Evolutionary conservation across 148 eudicot species (phyloP).

Genomic region (Arbutus unedo): DNA sequence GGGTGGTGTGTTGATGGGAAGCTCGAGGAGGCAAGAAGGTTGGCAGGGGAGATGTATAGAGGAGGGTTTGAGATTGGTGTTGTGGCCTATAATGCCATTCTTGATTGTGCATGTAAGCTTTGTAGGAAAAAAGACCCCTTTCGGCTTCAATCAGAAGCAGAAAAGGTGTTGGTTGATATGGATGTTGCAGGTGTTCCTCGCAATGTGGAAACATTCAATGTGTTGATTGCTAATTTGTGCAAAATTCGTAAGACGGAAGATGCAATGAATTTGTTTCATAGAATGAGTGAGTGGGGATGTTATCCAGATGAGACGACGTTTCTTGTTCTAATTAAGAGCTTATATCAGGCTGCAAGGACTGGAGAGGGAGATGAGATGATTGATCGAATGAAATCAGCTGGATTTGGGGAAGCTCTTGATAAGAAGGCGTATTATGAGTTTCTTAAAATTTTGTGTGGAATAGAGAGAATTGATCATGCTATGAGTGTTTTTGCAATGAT

Average conservation of each 20-base stretch:
- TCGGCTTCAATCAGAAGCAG: constrained; percentile 58
- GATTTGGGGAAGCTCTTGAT: constrained; percentile 61
- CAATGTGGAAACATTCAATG: constrained; percentile 78
- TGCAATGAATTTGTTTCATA: constrained; percentile 57
- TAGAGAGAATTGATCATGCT: constrained; percentile 90
- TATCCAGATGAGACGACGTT: constrained; percentile 65
- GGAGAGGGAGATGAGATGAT: constrained; percentile 96
- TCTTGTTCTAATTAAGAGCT: constrained; percentile 66
- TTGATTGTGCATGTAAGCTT: constrained; percentile 85
- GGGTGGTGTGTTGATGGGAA: constrained; percentile 93
- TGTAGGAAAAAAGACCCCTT: constrained; percentile 79
- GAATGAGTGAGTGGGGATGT: constrained; percentile 97
- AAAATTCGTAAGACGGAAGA: constrained; percentile 71
- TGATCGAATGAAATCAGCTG: constrained; percentile 84
- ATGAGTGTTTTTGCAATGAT: constrained; percentile 66
- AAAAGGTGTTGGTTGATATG: constrained; percentile 70
- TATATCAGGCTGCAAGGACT: constrained; percentile 86
- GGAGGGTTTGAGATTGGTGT: constrained; percentile 87
- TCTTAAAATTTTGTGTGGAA: constrained; percentile 77
- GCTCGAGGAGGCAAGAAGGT: constrained; percentile 74
- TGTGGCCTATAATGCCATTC: constrained; percentile 63
- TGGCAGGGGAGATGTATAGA: constrained; percentile 77
- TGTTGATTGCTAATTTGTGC: constrained; percentile 67
- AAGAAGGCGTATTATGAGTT: constrained; percentile 70
- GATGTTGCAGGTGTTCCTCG: constrained; percentile 85